Evolutionary conservation across 2,329 filamentous ascomycete genomes (phyloP).

Genomic region (Ophiocordyceps sinensis): DNA sequence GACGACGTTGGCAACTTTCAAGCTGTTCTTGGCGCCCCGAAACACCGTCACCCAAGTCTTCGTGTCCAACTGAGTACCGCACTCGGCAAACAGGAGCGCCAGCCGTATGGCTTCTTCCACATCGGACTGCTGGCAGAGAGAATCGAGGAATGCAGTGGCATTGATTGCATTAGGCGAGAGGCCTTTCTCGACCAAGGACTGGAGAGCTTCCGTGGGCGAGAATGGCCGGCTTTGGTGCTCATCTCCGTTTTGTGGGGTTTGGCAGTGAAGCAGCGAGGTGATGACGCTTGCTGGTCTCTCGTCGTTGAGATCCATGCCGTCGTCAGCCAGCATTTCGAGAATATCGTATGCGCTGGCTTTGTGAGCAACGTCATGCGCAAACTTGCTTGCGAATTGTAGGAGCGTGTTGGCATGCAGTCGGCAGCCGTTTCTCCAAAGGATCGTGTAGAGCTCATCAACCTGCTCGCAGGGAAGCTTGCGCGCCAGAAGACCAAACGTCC

Average conservation of each 20-base stretch:
- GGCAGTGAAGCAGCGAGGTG: slow-evolving; percentile 39
- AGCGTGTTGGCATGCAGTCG: slow-evolving; percentile 27
- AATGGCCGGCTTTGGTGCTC: slow-evolving; percentile 9
- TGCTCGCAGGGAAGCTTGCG: slow-evolving; percentile 15
- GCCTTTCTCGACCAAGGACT: slow-evolving; percentile 40
- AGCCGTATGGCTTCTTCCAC: slow-evolving; percentile 20
- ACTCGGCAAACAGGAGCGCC: slow-evolving; percentile 17
- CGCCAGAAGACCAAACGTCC: slow-evolving; percentile 19
- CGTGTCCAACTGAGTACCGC: slow-evolving; percentile 44
- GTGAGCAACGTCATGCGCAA: slow-evolving; percentile 24
- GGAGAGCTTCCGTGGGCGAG: slow-evolving; percentile 15
- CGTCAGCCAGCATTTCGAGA: slow-evolving; percentile 18
- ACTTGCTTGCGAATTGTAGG: slow-evolving; percentile 29
- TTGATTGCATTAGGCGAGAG: slow-evolving; percentile 46
- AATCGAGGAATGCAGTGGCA: slow-evolving; percentile 55
- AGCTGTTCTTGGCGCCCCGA: slow-evolving; percentile 48
- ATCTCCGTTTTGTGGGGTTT: slow-evolving; percentile 7
- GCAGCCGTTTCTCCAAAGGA: slow-evolving; percentile 14
- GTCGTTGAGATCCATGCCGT: slow-evolving; percentile 28
- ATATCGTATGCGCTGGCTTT: slow-evolving; percentile 30
- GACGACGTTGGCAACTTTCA: slow-evolving; percentile 37
- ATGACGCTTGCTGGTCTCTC: slow-evolving; percentile 37
- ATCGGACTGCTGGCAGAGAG: slow-evolving; percentile 43
- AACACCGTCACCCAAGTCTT: slow-evolving; percentile 58
- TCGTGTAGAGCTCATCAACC: slow-evolving; percentile 19